Evolutionary conservation across 306 rosid species (phyloP).

Genomic region (Vigna angularis): DNA sequence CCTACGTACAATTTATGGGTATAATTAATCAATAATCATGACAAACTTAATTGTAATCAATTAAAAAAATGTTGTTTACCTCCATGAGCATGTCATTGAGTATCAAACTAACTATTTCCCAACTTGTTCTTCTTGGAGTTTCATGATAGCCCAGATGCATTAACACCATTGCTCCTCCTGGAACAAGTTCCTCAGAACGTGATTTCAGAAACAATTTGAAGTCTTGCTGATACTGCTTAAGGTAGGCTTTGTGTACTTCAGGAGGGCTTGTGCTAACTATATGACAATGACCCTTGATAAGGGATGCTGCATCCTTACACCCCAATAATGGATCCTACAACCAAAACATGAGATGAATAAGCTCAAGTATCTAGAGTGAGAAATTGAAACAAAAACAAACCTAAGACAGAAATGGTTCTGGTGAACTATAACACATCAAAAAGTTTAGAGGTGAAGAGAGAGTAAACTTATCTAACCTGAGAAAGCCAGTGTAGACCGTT

Average conservation of each 20-base stretch:
- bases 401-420: neutral
- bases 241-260: constrained; percentile 41
- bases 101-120: neutral
- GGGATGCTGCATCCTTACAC: neutral
- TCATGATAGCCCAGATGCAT: constrained; percentile 38
- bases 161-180: constrained; percentile 53
- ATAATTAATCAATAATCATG: neutral
- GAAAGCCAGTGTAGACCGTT: constrained; percentile 53
- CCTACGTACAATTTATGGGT: neutral
- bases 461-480: constrained; percentile 27
- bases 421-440: neutral
- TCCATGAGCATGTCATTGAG: constrained; percentile 52
- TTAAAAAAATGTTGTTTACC: constrained; percentile 32
- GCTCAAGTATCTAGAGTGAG: too few relatives aligned
- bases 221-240: constrained; percentile 50
- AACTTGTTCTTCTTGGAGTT: neutral
- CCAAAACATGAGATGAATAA: neutral
- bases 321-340: constrained; percentile 23
- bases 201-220: constrained; percentile 47
- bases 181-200: constrained; percentile 55
- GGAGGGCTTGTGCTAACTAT: constrained; percentile 47
- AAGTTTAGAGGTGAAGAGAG: neutral
- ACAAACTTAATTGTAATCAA: neutral
- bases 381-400: neutral
- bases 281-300: constrained; percentile 21